Evolutionary conservation across 192 early-diverging fungal species (phyloP).

Genomic region (Coemansia sp.): DNA sequence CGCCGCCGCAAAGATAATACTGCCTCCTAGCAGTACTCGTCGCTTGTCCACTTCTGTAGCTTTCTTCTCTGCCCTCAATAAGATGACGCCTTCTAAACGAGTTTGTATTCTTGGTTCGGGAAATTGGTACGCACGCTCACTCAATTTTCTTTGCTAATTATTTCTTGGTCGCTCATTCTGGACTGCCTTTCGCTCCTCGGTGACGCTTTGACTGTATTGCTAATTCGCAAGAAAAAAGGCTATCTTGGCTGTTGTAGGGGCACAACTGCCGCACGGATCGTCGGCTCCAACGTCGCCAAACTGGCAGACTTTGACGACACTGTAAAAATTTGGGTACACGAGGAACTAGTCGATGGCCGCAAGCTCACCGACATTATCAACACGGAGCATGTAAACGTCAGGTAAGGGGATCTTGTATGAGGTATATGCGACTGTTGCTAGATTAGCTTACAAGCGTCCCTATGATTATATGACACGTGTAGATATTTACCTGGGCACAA

Average conservation of each 20-base stretch:
- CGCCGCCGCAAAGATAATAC: conserved; percentile 14
- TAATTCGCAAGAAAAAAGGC: background rate
- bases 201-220: background rate
- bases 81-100: conserved; percentile 62
- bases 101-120: conserved; percentile 93
- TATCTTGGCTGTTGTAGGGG: conserved; percentile 67
- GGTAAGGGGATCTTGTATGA: conserved; percentile 40
- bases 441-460: background rate
- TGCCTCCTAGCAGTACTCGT: background rate
- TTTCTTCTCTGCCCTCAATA: conserved; percentile 8
- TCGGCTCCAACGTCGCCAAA: conserved; percentile 79
- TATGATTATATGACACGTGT: conserved; percentile 1
- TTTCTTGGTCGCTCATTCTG: background rate
- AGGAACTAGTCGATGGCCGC: conserved; percentile 83
- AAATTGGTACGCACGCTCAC: conserved; percentile 78
- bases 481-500: conserved; percentile 81
- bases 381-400: conserved; percentile 88
- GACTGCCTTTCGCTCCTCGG: too few species aligned
- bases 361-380: conserved; percentile 96
- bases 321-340: conserved; percentile 96
- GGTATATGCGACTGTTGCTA: background rate
- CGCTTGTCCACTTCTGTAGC: background rate
- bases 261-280: conserved; percentile 89
- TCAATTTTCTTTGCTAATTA: background rate
- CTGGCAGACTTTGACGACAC: conserved; percentile 73